phyloP scores from a whole-genome alignment of 1,284 basidiomycete species.

The Ceratobasidium sp. region DNA sequence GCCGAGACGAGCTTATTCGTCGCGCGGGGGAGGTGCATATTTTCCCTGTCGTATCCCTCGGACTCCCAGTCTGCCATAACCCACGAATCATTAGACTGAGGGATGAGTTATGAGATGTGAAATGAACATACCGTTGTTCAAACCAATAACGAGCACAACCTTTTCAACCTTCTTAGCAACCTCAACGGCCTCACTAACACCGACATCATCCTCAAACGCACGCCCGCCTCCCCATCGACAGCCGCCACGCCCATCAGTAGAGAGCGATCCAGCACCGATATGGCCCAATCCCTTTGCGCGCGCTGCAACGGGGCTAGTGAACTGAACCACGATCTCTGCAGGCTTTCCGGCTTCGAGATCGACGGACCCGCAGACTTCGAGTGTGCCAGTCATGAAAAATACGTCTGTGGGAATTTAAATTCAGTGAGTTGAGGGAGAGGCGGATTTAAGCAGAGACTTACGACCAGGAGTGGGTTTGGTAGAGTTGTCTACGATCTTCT shows the following conservation, averaged over 20 bases:
- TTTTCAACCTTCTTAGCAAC: constrained; percentile 68
- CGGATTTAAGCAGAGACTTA: constrained; percentile 30
- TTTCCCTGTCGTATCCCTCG: constrained; percentile 72
- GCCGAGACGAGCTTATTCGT: constrained; percentile 50
- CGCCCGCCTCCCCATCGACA: constrained; percentile 60
- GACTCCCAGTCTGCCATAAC: constrained; percentile 74
- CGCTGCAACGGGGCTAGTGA: constrained; percentile 53
- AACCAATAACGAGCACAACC: constrained; percentile 69
- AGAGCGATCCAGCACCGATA: constrained; percentile 36
- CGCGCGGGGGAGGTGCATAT: constrained; percentile 65
- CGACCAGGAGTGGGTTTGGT: constrained; percentile 45
- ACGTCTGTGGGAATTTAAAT: constrained; percentile 47
- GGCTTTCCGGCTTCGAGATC: constrained; percentile 54
- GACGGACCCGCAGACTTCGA: constrained; percentile 45
- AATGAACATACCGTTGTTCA: constrained; percentile 60
- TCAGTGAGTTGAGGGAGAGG: not conserved
- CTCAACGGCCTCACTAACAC: constrained; percentile 67
- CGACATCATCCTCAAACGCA: constrained; percentile 63
- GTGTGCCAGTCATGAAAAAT: constrained; percentile 49
- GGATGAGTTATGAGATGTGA: not conserved
- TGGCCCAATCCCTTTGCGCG: constrained; percentile 50
- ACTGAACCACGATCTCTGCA: constrained; percentile 58
- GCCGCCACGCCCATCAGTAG: constrained; percentile 56
- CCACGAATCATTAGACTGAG: not conserved
- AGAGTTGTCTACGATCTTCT: constrained; percentile 61